A percentile compares a stretch with the other conserved stretches of the same genome.
phyloP scores from a whole-genome alignment of 139 green algal species.

The Closterium sp. region DNA sequence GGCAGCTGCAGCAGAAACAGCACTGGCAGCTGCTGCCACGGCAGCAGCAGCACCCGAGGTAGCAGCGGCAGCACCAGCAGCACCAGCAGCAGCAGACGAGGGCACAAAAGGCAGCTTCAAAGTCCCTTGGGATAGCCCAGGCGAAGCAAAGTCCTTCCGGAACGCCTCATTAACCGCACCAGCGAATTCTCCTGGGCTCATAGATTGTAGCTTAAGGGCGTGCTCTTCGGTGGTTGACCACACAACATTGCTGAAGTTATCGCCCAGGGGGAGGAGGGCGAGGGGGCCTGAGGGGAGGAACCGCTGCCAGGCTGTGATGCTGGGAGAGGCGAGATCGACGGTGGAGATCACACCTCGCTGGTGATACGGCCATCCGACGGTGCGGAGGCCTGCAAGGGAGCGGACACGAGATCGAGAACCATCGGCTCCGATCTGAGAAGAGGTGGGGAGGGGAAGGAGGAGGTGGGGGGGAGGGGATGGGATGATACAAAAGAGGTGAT shows the following conservation, averaged over 20 bases:
- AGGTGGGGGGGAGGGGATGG: not conserved
- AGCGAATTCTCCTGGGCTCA: constrained; percentile 44
- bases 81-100: constrained; percentile 19
- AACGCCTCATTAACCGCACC: constrained; percentile 49
- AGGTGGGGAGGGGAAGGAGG: not conserved
- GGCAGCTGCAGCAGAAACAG: not conserved
- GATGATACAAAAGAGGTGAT: not conserved
- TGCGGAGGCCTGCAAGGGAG: constrained; percentile 20
- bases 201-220: constrained; percentile 17
- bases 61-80: not conserved
- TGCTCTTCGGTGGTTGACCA: constrained; percentile 54
- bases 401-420: constrained; percentile 28
- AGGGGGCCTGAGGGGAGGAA: constrained; percentile 58
- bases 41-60: not conserved
- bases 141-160: not conserved
- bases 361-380: constrained; percentile 16
- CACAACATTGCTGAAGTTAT: constrained; percentile 56
- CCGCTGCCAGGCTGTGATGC: constrained; percentile 54
- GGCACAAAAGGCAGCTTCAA: not conserved
- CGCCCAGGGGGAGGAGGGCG: constrained; percentile 53
- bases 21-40: not conserved
- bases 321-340: not conserved
- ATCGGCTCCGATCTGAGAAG: constrained; percentile 49
- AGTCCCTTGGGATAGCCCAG: not conserved
- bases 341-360: constrained; percentile 44